Conservation (phyloP, 2,329 filamentous ascomycete genomes). For the Cercospora zeae-maydis region DNA sequence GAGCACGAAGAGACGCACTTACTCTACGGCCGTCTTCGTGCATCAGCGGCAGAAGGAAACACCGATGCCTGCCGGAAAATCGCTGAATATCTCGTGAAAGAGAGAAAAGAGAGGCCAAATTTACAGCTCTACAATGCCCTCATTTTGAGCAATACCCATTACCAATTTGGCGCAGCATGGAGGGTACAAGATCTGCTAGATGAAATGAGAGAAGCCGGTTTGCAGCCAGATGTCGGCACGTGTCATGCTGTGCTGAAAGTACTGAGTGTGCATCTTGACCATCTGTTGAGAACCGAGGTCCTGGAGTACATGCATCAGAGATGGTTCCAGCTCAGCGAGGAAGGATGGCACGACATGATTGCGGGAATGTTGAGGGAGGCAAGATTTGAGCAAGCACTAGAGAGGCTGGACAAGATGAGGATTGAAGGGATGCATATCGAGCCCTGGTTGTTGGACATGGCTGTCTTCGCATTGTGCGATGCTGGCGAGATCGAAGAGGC, state of each 20-base stretch:
- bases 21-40: constrained; percentile 51
- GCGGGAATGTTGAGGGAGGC: constrained; percentile 75
- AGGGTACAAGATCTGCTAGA: constrained; percentile 62
- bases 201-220: constrained; percentile 63
- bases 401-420: constrained; percentile 65
- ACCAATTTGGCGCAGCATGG: constrained; percentile 61
- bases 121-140: constrained; percentile 67
- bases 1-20: constrained; percentile 27
- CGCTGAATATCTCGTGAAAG: constrained; percentile 57
- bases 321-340: constrained; percentile 63
- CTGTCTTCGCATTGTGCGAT: constrained; percentile 69
- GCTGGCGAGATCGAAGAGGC: constrained; percentile 74
- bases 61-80: constrained; percentile 44
- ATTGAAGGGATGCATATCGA: constrained; percentile 55
- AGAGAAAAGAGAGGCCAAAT: constrained; percentile 55
- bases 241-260: constrained; percentile 72
- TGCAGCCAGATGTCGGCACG: constrained; percentile 62
- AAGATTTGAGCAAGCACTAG: constrained; percentile 76
- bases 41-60: constrained; percentile 39
- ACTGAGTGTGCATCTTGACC: constrained; percentile 81
- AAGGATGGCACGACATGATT: constrained; percentile 64
- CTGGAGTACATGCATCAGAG: constrained; percentile 69
- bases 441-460: constrained; percentile 73
- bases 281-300: constrained; percentile 67
- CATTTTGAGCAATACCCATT: constrained; percentile 66